Base-by-base conservation (phyloP, 805 yeast species). In the Candida alai region DNA sequence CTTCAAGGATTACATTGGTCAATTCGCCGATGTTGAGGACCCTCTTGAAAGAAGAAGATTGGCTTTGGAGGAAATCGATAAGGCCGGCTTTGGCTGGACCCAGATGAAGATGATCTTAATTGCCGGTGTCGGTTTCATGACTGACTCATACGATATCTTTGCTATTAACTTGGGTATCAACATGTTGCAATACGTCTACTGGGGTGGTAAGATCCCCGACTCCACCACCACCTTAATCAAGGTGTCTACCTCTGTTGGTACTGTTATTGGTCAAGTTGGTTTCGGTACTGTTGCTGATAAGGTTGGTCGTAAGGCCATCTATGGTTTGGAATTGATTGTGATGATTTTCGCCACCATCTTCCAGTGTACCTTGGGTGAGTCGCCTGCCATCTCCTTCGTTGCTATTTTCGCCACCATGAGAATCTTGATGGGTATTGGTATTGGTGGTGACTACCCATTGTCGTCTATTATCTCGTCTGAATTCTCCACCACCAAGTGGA, bases 361-460 rank as follows among this genome's bases (percentile, higher is more conserved):
- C 44, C 96, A 87, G 69, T 80, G 90, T 68, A 61, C 73, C 41
- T 45, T 81, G 29, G 96, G 95, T 52, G 51, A 60, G 7, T 76
- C 95, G 17, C 74, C 84, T 17, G 93, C 81, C 45, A 64, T 86
- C 41, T 73, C 70, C 53, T 82, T 86, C 52, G 75, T 77, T 37
- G 95, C 93, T 28, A 70, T 85, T 33, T 70, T 88, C 43, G 65
- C 80, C 8, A 79, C 82, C 53, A 80, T 78, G 67, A 83, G 96
- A 77, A 80, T 87, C 46, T 54, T 87, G 43, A 82, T 80, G 86
- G 96, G 96, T 73, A 81, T 88, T 51, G 96, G 96, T 78, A 88
- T 87, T 50, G 96, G 96, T 70, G 96, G 96, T 74, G 96, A 87
- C 68, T 87, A 87, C 61, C 96, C 96, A 48, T 73, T 88, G 52